Percentiles rank a stretch among this genome's conserved stretches.
Conservation (phyloP, 768 basidiomycete species). For the Trametes maxima region DNA sequence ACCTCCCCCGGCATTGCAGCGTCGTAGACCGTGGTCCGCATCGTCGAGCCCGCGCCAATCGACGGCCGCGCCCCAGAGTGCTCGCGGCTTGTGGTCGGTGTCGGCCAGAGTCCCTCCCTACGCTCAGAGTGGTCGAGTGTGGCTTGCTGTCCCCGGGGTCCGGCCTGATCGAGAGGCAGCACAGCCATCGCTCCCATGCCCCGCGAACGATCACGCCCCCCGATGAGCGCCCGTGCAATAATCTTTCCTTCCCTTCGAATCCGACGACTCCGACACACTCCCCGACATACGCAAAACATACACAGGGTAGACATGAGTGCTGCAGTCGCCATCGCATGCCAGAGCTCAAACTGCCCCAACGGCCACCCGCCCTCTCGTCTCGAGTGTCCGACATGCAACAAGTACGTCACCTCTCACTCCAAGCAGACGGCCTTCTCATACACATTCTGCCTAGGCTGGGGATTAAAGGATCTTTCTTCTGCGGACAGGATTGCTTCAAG, state of each 20-base stretch:
- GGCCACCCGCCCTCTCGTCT: slow-evolving; percentile 84
- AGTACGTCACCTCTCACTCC: slow-evolving; percentile 52
- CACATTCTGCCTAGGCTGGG: slow-evolving; percentile 55
- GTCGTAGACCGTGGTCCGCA: too few relatives aligned
- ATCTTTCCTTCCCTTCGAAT: background rate
- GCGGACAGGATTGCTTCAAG: slow-evolving; percentile 96
- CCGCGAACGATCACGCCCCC: too few relatives aligned
- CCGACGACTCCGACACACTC: background rate
- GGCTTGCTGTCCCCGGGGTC: too few relatives aligned
- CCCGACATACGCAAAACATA: background rate
- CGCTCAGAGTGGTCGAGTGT: too few relatives aligned
- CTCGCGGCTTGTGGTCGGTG: too few relatives aligned
- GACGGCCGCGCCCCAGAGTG: too few relatives aligned
- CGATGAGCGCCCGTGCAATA: background rate
- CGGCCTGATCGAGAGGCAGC: background rate
- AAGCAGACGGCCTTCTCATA: slow-evolving; percentile 23
- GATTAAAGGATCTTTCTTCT: slow-evolving; percentile 86
- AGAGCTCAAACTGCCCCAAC: slow-evolving; percentile 71
- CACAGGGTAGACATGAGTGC: slow-evolving; percentile 33
- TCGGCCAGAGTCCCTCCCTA: too few relatives aligned
- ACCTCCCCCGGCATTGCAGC: too few relatives aligned
- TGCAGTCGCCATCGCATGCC: slow-evolving; percentile 52
- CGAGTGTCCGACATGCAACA: slow-evolving; percentile 93
- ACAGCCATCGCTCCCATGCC: background rate
- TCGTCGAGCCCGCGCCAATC: too few relatives aligned